Base-by-base conservation (phyloP, 768 basidiomycete genomes). In the Lactarius tabidus region DNA sequence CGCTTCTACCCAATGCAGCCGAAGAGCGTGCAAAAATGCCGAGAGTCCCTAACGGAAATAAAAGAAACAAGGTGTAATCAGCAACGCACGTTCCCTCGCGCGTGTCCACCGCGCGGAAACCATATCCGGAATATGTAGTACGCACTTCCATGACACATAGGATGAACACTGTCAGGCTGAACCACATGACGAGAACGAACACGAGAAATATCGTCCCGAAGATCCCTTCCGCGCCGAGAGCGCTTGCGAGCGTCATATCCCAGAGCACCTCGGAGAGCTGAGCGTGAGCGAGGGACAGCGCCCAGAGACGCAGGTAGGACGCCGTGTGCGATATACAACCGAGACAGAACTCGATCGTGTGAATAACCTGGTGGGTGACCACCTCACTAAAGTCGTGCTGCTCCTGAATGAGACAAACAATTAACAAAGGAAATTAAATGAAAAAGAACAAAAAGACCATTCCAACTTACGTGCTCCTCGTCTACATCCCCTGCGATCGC, bases 261-360 rank as follows among this genome's bases (percentile, higher is more conserved):
- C 93, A 96, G 64, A 96, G 79, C 60, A 96, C 94, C 75, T 95
- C 95, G 43, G 94, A 96, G 20, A 99, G 81, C 77, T 98, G 97
- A 23, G 97, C 94, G 78, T 99, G 97, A 14, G 97, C 97, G 59
- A 99, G 84, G 29, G 97, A 99, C 8, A 99, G 84, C 23, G 97
- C 97, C 96, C 96, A 98, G 43, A 99, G 81, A 74, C 96, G 90
- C 56, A 94, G 84, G 76, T 92, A 93, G 18, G 91, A 93, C 15
- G 93, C 93, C 1, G 96, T 98, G 76, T 98, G 96, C 68, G 96
- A 98, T 72, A 98, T 98, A 76, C 96, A 98, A 8, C 96, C 97
- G 38, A 99, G 86, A 74, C 97, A 99, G 78, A 98, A 99, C 79
- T 99, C 97, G 77, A 99, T 98, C 29, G 95, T 96, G 77, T 98